Evolutionary conservation across 306 rosid genomes (phyloP).

Genomic region (Rosa lucieae): DNA sequence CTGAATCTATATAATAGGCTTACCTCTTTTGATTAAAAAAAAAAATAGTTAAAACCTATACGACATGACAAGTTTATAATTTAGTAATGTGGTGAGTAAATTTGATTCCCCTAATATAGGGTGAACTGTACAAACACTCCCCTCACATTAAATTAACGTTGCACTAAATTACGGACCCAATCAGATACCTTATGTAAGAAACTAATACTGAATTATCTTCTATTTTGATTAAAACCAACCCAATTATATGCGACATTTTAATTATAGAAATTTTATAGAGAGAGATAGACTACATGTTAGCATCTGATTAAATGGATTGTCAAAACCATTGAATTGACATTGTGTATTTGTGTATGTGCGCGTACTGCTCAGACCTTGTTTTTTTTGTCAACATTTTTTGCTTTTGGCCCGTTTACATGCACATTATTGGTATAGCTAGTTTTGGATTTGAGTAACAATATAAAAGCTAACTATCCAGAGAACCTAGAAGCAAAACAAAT

Average conservation of each 20-base stretch:
- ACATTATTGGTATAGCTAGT: neutral
- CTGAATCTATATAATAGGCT: too few species aligned
- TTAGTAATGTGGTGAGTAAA: too few species aligned
- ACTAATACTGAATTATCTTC: neutral
- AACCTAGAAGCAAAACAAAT: neutral
- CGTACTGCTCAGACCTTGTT: neutral
- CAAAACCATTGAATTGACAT: neutral
- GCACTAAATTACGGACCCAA: neutral
- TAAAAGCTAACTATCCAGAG: neutral
- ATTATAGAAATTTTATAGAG: neutral
- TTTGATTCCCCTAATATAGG: too few species aligned
- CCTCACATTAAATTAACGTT: neutral
- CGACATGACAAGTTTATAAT: too few species aligned
- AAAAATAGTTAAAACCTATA: too few species aligned
- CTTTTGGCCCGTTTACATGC: conserved; percentile 14
- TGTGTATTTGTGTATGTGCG: neutral
- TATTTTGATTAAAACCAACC: neutral
- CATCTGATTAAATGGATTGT: neutral
- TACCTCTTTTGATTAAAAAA: too few species aligned
- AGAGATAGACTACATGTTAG: neutral
- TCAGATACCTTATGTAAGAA: neutral
- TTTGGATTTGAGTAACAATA: neutral
- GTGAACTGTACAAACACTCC: too few species aligned
- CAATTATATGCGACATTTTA: neutral
- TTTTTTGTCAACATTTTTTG: neutral